A percentile compares a stretch with the other conserved stretches of the same genome.
phyloP scores from a whole-genome alignment of 495 filamentous ascomycete genomes.

The Wilcoxina mikolae region DNA sequence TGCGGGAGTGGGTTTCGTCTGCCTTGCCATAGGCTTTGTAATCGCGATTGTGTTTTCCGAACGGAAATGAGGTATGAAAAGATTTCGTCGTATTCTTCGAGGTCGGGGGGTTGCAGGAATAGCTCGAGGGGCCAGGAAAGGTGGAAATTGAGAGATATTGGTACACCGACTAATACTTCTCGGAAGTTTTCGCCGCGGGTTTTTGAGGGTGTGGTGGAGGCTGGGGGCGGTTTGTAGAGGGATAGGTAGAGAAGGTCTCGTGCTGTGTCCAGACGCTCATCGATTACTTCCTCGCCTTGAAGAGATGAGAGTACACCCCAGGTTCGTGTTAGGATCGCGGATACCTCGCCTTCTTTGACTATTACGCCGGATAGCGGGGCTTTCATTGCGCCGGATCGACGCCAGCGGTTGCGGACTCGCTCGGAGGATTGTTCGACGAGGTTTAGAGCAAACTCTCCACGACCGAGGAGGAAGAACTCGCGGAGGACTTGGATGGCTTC shows the following conservation, averaged over 20 bases:
- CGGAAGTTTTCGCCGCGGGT: conserved; percentile 41
- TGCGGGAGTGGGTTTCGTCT: conserved; percentile 58
- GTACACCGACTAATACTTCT: conserved; percentile 66
- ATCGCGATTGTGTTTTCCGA: conserved; percentile 62
- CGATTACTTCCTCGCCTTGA: conserved; percentile 55
- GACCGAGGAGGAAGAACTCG: conserved; percentile 72
- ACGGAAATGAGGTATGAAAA: conserved; percentile 77
- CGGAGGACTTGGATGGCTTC: conserved; percentile 63
- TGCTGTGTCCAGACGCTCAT: conserved; percentile 64
- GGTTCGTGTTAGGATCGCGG: conserved; percentile 52
- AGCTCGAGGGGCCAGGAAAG: conserved; percentile 72
- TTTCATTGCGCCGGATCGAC: conserved; percentile 33
- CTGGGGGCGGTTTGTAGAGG: conserved; percentile 35
- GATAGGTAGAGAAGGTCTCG: conserved; percentile 58
- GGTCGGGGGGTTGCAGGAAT: conserved; percentile 60
- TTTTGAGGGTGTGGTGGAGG: conserved; percentile 20
- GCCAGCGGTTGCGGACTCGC: conserved; percentile 47
- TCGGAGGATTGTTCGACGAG: conserved; percentile 73
- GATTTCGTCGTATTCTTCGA: conserved; percentile 64
- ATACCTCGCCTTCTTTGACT: conserved; percentile 77
- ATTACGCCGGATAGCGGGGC: conserved; percentile 40
- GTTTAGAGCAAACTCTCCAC: conserved; percentile 80
- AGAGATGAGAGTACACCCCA: conserved; percentile 64
- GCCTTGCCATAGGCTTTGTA: conserved; percentile 73
- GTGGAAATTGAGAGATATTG: conserved; percentile 54